A percentile compares a stretch with the other conserved stretches of the same genome.
phyloP scores from a whole-genome alignment of 257 asterid genomes.

The Voacanga thouarsii region DNA sequence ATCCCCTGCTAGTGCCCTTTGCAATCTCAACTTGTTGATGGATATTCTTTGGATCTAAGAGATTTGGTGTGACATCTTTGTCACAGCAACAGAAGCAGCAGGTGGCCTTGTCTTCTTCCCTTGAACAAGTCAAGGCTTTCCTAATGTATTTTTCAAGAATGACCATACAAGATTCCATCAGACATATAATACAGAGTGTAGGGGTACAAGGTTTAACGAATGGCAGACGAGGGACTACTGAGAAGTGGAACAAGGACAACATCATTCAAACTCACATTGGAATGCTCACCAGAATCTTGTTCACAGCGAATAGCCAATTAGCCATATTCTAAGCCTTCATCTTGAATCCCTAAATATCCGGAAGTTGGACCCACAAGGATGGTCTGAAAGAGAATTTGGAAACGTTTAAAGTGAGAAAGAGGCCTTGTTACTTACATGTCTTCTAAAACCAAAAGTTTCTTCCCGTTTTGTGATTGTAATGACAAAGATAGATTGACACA shows the following conservation, averaged over 20 bases:
- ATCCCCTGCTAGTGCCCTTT: background rate
- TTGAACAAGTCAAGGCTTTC: constrained; percentile 53
- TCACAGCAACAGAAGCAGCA: constrained; percentile 45
- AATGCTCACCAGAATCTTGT: too few relatives aligned
- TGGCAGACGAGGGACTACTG: background rate
- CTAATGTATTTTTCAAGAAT: constrained; percentile 23
- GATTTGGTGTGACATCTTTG: constrained; percentile 42
- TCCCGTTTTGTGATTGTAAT: too few relatives aligned
- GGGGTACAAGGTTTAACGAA: background rate
- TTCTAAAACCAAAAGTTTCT: background rate
- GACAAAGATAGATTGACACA: too few relatives aligned
- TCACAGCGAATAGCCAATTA: too few relatives aligned
- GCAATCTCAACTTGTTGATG: constrained; percentile 42
- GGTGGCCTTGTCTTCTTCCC: constrained; percentile 40
- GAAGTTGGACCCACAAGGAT: constrained; percentile 44
- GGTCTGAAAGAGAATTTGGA: constrained; percentile 21
- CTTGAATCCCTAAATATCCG: constrained; percentile 23
- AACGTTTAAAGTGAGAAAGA: constrained; percentile 35
- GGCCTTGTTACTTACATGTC: constrained; percentile 45
- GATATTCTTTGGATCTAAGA: constrained; percentile 42
- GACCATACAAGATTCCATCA: background rate
- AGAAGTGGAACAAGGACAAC: too few relatives aligned
- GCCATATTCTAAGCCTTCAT: too few relatives aligned
- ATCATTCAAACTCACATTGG: too few relatives aligned
- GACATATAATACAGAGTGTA: background rate